Evolutionary conservation across 2,329 filamentous ascomycete species (phyloP), one percentile per base, ranked within the genome.

Genomic region (Aureobasidium zeae): DNA sequence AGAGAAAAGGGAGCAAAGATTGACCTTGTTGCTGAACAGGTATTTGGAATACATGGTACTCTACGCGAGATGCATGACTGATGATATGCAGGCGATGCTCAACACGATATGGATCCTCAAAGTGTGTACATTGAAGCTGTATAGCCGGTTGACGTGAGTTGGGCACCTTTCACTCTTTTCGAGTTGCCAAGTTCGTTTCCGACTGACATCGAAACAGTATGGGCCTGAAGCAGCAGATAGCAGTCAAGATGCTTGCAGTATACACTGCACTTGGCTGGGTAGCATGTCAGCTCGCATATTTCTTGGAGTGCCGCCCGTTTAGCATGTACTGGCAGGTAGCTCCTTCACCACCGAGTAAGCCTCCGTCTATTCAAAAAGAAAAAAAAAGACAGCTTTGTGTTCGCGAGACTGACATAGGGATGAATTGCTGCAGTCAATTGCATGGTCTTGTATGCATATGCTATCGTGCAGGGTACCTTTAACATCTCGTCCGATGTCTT

Each of bases 401-500:
- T 31, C 7, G 28, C 15, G n/a, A 8, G 11, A 7, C 15, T 16
- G 13, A 31, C 15, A 31, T 5, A n/a, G 20, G 16, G 13, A n/a
- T n/a, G n/a, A n/a, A n/a, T n/a, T 17, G n/a, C 20, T 8, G 19
- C 32, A 17, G n/a, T 46, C 55, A 58, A 52, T 20, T 54, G 52
- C 46, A 53, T 50, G 32, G 36, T 50, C 10, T 32, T 49, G 8
- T 50, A 70, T 12, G 64, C 76, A 53, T 77, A 77, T 51, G 65
- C 76, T 9, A 76, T 77, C 38, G 71, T 72, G 12, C 76, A 79
- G 47, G 69, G 72, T 1, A 64, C 68, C 3, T 70, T 80, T 54
- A 80, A 81, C 51, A 71, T 79, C 36, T 69, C 71, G 2, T 77
- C 74, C 19, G 77, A 80, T 49, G 26, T 77, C 2, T 66, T 74